Evolutionary conservation across 1,284 basidiomycete genomes (phyloP).

Genomic region (Tilletia horrida): DNA sequence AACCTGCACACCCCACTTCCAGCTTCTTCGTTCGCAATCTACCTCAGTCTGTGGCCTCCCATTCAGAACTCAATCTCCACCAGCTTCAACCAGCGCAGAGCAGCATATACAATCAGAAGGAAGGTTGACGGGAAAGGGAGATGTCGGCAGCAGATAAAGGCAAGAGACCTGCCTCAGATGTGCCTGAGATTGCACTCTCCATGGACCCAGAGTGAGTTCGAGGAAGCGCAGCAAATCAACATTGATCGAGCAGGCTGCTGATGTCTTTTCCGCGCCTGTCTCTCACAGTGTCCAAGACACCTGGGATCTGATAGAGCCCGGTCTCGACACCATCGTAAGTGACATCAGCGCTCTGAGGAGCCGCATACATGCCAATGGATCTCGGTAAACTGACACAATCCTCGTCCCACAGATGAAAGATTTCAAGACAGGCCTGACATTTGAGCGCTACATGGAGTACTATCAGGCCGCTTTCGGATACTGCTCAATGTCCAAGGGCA

Average conservation of each 20-base stretch:
- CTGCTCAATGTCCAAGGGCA: background rate
- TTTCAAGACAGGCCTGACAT: slow-evolving; percentile 11
- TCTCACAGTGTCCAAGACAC: slow-evolving; percentile 1
- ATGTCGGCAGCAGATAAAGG: slow-evolving; percentile 2
- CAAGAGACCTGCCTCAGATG: slow-evolving; percentile 6
- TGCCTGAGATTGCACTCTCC: slow-evolving; percentile 1
- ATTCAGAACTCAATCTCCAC: too few species aligned
- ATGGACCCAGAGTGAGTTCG: slow-evolving; percentile 9
- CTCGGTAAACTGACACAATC: background rate
- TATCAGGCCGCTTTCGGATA: background rate
- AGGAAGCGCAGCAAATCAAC: background rate
- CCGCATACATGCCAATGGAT: too few species aligned
- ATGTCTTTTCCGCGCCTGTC: background rate
- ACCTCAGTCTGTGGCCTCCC: too few species aligned
- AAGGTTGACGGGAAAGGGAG: background rate
- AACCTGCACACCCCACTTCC: background rate
- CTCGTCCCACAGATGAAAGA: background rate
- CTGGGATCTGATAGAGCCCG: slow-evolving; percentile 11
- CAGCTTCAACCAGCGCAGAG: background rate
- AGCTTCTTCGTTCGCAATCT: too few species aligned
- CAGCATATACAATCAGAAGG: background rate
- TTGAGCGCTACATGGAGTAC: slow-evolving; percentile 10
- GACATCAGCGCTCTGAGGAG: background rate
- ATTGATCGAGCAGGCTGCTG: too few species aligned
- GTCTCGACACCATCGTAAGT: slow-evolving; percentile 9